Evolutionary conservation across 169 alveolate genomes (phyloP).

Genomic region (Cardiosporidium cionae): DNA sequence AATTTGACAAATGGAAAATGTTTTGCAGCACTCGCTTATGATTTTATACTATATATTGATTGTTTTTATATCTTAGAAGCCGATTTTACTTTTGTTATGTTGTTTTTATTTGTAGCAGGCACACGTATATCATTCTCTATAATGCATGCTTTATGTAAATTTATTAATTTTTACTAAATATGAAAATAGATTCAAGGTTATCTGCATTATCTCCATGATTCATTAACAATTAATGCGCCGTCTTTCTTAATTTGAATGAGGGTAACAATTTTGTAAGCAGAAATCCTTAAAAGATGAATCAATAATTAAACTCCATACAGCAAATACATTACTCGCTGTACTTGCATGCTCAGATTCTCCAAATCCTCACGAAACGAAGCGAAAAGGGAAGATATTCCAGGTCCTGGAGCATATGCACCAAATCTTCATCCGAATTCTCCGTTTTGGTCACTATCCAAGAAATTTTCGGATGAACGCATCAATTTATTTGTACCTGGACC

Average conservation of each 20-base stretch:
- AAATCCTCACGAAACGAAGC: neutral
- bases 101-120: too few relatives aligned
- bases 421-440: neutral
- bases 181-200: neutral
- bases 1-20: neutral
- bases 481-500: neutral
- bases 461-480: neutral
- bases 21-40: neutral
- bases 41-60: neutral
- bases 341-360: neutral
- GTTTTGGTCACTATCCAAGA: neutral
- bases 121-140: too few relatives aligned
- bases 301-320: neutral
- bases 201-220: neutral
- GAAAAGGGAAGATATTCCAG: neutral
- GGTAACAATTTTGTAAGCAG: neutral
- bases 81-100: too few relatives aligned
- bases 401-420: neutral
- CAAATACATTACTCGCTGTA: neutral
- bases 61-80: too few relatives aligned
- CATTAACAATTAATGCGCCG: neutral
- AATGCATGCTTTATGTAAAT: neutral
- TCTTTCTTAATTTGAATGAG: neutral
- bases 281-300: neutral
- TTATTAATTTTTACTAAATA: neutral